Conservation (phyloP, 1,139 yeast genomes). For the Pichia sp. region DNA sequence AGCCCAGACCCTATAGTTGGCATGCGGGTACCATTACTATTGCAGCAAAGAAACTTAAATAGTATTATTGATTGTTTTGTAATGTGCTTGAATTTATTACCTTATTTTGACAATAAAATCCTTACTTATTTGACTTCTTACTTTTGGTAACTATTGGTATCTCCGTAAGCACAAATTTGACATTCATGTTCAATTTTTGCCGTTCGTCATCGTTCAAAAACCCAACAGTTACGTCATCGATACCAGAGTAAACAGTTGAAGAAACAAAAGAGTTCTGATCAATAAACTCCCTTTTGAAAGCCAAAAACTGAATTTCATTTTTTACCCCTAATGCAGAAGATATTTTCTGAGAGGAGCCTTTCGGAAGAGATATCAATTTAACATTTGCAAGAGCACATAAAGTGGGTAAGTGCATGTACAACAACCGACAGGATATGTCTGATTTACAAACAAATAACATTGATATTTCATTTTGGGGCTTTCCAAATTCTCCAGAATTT, state of each 20-base stretch:
- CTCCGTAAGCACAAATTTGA: constrained; percentile 40
- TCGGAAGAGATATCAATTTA: constrained; percentile 53
- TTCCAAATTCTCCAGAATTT: constrained; percentile 8
- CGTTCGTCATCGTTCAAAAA: constrained; percentile 39
- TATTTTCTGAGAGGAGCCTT: constrained; percentile 40
- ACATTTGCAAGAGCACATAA: constrained; percentile 49
- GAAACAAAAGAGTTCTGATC: constrained; percentile 29
- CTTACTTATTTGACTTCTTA: constrained; percentile 24
- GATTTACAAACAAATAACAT: constrained; percentile 53
- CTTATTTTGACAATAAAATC: background rate
- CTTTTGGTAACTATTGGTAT: constrained; percentile 37
- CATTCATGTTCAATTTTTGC: constrained; percentile 33
- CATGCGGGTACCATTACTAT: constrained; percentile 15
- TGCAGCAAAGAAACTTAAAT: constrained; percentile 13
- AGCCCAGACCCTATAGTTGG: constrained; percentile 18
- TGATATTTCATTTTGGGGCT: constrained; percentile 27
- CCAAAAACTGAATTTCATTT: constrained; percentile 22
- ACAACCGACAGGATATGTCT: constrained; percentile 47
- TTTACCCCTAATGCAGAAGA: constrained; percentile 34
- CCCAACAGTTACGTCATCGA: constrained; percentile 42
- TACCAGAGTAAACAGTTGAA: constrained; percentile 33
- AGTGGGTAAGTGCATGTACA: constrained; percentile 52
- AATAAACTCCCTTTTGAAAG: constrained; percentile 24
- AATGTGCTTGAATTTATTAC: background rate
- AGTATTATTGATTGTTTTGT: background rate